A percentile compares a stretch with the other conserved stretches of the same genome.
These are phyloP conservation scores for Amphibolis antarctica DNA, from an alignment of 106 monocot genomes.

Conservation along the genomic window DNA sequence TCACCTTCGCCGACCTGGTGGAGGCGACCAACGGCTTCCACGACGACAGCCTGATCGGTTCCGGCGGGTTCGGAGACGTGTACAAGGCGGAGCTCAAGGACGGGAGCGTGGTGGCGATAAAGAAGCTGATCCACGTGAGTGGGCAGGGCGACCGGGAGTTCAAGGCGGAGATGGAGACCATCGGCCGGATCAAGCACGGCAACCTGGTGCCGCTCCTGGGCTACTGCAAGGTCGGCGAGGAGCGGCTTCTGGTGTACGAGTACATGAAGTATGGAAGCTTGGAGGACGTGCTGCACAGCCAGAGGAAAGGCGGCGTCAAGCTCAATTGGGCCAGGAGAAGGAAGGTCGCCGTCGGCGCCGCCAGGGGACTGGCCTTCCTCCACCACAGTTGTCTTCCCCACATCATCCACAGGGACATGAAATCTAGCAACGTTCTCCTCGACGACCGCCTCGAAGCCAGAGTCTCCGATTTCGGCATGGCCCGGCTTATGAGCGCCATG, in stretches of 20 bases:
- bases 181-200: conserved; percentile 79
- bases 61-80: conserved; percentile 90
- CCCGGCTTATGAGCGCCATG: conserved; percentile 62
- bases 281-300: conserved; percentile 65
- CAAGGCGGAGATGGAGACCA: conserved; percentile 91
- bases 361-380: conserved; percentile 68
- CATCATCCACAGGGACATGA: conserved; percentile 94
- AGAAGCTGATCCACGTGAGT: conserved; percentile 69
- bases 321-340: conserved; percentile 59
- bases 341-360: conserved; percentile 70
- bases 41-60: conserved; percentile 53
- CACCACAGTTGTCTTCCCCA: conserved; percentile 89
- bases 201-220: conserved; percentile 73
- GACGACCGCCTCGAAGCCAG: conserved; percentile 71
- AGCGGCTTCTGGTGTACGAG: conserved; percentile 72
- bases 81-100: conserved; percentile 82
- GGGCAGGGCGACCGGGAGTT: conserved; percentile 88
- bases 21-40: conserved; percentile 90
- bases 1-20: conserved; percentile 71
- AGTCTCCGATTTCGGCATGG: conserved; percentile 93
- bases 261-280: conserved; percentile 88
- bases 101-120: conserved; percentile 64
- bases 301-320: conserved; percentile 44
- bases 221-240: conserved; percentile 72
- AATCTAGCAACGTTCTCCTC: conserved; percentile 77